Conservation (phyloP, 2,329 filamentous ascomycete genomes). For the Claviceps sp. region DNA sequence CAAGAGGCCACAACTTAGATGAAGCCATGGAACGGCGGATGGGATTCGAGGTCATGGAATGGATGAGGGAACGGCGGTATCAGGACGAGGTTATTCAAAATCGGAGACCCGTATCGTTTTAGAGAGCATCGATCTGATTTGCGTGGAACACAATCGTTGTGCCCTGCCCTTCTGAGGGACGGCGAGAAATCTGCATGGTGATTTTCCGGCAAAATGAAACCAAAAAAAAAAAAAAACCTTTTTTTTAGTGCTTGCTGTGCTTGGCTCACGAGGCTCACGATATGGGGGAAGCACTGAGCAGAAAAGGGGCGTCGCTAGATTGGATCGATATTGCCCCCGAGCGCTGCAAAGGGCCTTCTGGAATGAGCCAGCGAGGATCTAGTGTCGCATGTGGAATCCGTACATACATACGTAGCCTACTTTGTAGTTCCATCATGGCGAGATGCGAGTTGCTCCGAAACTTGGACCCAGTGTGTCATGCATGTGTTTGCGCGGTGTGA, state of each 20-base stretch:
- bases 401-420: too few relatives aligned
- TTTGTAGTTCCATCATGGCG: neutral
- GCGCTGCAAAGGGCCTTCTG: too few relatives aligned
- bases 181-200: too few relatives aligned
- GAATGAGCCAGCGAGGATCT: too few relatives aligned
- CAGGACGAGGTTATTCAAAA: constrained; percentile 15
- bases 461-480: neutral
- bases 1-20: constrained; percentile 34
- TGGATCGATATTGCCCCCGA: too few relatives aligned
- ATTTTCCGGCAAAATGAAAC: too few relatives aligned
- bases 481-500: neutral
- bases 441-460: neutral
- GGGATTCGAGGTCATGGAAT: constrained; percentile 81
- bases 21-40: constrained; percentile 61
- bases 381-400: too few relatives aligned
- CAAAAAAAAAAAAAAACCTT: too few relatives aligned
- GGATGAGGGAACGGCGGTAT: constrained; percentile 42
- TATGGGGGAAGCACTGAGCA: too few relatives aligned
- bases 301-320: too few relatives aligned
- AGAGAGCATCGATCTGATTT: neutral
- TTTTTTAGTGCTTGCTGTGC: too few relatives aligned
- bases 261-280: too few relatives aligned
- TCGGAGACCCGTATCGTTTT: constrained; percentile 8
- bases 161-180: neutral
- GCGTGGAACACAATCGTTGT: neutral